Evolutionary conservation across 495 filamentous ascomycete genomes (phyloP), one percentile per base, ranked within the genome.

Genomic region (Penicillium tannophilum): DNA sequence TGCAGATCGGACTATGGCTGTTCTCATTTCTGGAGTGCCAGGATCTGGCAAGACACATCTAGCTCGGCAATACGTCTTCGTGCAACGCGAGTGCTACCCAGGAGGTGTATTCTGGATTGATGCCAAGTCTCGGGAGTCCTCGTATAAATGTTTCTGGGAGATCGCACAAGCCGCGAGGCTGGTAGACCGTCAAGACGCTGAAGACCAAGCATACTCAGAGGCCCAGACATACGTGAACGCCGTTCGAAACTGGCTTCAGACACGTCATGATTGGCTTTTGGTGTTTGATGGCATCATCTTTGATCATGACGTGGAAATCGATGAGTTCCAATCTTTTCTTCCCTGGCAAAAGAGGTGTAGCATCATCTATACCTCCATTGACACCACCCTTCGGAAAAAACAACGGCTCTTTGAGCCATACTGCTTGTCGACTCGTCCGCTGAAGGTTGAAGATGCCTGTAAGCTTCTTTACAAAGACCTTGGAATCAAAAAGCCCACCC

Each of bases 31-130:
- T 60, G 87, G 87, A 46, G 82, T 90, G 31, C 85, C 90, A n/a
- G 90, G 90, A 14, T 84, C 84, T 1, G 90, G 90, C 20, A 94
- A 94, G 71, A 89, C 89, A 1, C 90, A 93, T 67, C 74, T 93
- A n/a, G 89, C 89, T 35, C 80, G 90, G 7, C 82, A 94, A 70
- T 94, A 93, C 63, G 88, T 92, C 51, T 91, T 89, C 54, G 74
- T 79, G 24, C 83, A 90, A 56, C 81, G 78, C 19, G 79, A 81
- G 10, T 79, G 85, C 63, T 94, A 87, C 62, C 82, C 82, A 0
- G 90, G 89, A 2, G 90, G 90, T 6, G 80, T 92, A 20, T 94
- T 92, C 65, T 94, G 90, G 90, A 80, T 93, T 31, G 81, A 86
- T 54, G 86, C 89, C 10, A 89, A 88, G 63, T 86, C 83, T 10